Conservation (phyloP, 495 filamentous ascomycete species). For the Tuber microsphaerosporum region DNA sequence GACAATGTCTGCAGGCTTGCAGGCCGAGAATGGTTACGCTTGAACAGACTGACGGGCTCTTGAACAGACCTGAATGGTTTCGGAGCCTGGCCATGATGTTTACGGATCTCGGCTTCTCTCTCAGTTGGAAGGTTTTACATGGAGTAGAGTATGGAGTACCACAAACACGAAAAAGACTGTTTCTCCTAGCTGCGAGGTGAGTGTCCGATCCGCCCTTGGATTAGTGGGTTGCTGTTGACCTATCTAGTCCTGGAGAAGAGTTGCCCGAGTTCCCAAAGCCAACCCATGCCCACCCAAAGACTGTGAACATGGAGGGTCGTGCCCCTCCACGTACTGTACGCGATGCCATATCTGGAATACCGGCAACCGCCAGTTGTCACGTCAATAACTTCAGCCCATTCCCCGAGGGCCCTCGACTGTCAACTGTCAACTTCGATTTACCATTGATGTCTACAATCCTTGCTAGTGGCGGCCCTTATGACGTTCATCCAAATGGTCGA, state of each 20-base stretch:
- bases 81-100: constrained; percentile 59
- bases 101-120: constrained; percentile 59
- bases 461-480: constrained; percentile 58
- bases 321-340: constrained; percentile 35
- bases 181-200: constrained; percentile 75
- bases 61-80: constrained; percentile 53
- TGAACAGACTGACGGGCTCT: constrained; percentile 71
- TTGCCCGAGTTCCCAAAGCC: constrained; percentile 63
- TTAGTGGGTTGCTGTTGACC: constrained; percentile 21
- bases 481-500: constrained; percentile 62
- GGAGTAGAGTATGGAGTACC: constrained; percentile 57
- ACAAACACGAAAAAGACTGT: constrained; percentile 55
- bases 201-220: constrained; percentile 23
- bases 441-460: constrained; percentile 59
- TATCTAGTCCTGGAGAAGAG: constrained; percentile 59
- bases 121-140: constrained; percentile 54
- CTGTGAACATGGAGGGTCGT: constrained; percentile 37
- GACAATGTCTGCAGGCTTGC: constrained; percentile 51
- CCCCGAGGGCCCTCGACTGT: constrained; percentile 28
- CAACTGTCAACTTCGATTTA: constrained; percentile 46
- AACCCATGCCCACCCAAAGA: constrained; percentile 53
- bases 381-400: constrained; percentile 46
- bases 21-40: constrained; percentile 70
- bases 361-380: constrained; percentile 43
- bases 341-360: constrained; percentile 48